Percentiles rank a stretch among this genome's conserved stretches.
Conservation (phyloP, 2,329 filamentous ascomycete species). For the Nemania sp. region DNA sequence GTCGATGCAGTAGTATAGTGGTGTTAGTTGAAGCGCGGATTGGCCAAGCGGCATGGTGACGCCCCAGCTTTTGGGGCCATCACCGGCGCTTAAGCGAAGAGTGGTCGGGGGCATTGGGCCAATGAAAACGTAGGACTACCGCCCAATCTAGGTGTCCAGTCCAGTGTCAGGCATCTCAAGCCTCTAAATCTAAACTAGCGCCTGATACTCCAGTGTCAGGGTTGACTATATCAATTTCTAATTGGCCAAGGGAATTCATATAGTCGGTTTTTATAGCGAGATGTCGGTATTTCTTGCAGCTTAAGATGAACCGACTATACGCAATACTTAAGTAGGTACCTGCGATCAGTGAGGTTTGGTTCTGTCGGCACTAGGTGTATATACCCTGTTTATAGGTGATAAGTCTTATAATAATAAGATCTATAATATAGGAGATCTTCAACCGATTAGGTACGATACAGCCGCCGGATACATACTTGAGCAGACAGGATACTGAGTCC, state of each 20-base stretch:
- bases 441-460: background rate
- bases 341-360: background rate
- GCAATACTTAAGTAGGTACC: background rate
- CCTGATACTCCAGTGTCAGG: background rate
- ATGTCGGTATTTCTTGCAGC: conserved; percentile 20
- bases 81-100: conserved; percentile 45
- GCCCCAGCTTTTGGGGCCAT: conserved; percentile 40
- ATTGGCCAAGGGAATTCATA: too few relatives aligned
- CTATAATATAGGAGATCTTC: background rate
- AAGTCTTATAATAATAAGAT: background rate
- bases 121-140: conserved; percentile 29
- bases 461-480: background rate
- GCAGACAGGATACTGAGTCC: background rate
- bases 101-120: conserved; percentile 27
- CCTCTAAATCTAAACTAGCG: conserved; percentile 10
- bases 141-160: conserved; percentile 17
- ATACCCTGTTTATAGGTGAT: background rate
- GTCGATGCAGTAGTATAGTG: conserved; percentile 7
- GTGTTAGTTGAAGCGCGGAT: conserved; percentile 37
- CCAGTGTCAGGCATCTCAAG: background rate
- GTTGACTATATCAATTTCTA: too few relatives aligned
- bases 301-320: conserved; percentile 3
- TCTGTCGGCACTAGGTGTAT: too few relatives aligned
- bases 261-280: too few relatives aligned
- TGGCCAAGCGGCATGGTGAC: conserved; percentile 36